Evolutionary conservation across 257 asterid species (phyloP).

Genomic region (Nicotiana tabacum): DNA sequence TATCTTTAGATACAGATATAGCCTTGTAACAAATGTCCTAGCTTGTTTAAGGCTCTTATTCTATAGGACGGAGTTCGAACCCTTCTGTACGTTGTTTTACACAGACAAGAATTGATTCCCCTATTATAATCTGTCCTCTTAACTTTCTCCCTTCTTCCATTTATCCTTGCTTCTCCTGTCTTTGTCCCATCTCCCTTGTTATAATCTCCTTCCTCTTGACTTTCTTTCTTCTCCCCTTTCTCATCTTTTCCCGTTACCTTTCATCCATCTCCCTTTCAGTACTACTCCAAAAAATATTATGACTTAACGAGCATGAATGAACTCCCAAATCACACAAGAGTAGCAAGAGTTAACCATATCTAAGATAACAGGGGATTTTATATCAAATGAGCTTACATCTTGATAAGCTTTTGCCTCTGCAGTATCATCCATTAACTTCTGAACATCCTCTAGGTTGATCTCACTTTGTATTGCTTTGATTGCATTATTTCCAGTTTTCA

Average conservation of each 20-base stretch:
- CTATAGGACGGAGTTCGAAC: not conserved
- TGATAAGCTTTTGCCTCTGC: conserved; percentile 98
- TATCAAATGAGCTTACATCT: conserved; percentile 53
- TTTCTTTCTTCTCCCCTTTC: not conserved
- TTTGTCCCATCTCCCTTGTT: not conserved
- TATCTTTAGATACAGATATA: not conserved
- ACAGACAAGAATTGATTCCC: not conserved
- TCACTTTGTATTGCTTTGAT: conserved; percentile 92
- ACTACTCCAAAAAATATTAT: not conserved
- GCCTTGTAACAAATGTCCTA: not conserved
- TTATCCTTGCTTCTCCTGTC: not conserved
- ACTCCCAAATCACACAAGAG: not conserved
- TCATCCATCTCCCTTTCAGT: not conserved
- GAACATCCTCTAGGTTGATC: conserved; percentile 87
- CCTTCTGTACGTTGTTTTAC: not conserved
- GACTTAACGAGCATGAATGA: not conserved
- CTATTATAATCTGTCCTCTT: not conserved
- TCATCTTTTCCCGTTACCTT: not conserved
- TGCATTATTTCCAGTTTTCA: conserved; percentile 83
- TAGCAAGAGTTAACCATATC: not conserved
- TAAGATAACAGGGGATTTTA: not conserved
- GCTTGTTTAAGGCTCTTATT: not conserved
- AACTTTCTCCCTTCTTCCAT: not conserved
- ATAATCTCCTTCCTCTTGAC: not conserved
- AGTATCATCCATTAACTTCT: conserved; percentile 92